phyloP scores from a whole-genome alignment of 306 rosid genomes.

The Quercus gilva region DNA sequence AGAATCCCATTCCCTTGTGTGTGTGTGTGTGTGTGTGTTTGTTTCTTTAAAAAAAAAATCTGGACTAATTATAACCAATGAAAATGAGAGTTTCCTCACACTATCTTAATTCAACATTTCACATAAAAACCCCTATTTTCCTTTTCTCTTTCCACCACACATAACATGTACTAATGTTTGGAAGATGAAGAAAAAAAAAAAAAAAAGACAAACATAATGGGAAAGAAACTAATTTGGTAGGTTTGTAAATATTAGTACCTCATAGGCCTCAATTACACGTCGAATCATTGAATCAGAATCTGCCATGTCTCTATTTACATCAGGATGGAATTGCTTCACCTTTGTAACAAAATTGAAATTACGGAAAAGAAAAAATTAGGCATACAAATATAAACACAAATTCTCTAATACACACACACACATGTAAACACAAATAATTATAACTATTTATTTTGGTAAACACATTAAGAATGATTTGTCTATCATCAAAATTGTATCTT shows the following conservation, averaged over 20 bases:
- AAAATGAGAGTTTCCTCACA: background rate
- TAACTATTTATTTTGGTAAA: too few species aligned
- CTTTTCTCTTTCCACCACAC: background rate
- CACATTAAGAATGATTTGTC: too few species aligned
- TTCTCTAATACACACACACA: background rate
- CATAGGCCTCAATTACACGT: slow-evolving; percentile 81
- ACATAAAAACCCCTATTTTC: background rate
- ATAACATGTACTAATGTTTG: background rate
- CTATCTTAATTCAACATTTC: background rate
- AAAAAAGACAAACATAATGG: background rate
- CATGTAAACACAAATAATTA: background rate
- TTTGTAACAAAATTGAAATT: slow-evolving; percentile 7
- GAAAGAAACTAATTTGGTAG: background rate
- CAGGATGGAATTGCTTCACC: slow-evolving; percentile 97
- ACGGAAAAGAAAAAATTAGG: background rate
- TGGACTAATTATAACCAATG: background rate
- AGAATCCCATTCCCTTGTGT: too few species aligned
- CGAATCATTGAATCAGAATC: slow-evolving; percentile 74
- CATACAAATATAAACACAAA: background rate
- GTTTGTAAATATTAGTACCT: slow-evolving; percentile 28
- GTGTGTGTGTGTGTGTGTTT: too few species aligned
- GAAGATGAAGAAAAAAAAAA: too few species aligned
- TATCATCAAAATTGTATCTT: too few species aligned
- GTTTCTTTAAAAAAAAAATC: too few species aligned
- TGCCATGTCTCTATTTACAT: slow-evolving; percentile 44